These are phyloP conservation scores for Leccinum obscurum DNA, from an alignment of 768 basidiomycete species.

Conservation along the genomic window DNA sequence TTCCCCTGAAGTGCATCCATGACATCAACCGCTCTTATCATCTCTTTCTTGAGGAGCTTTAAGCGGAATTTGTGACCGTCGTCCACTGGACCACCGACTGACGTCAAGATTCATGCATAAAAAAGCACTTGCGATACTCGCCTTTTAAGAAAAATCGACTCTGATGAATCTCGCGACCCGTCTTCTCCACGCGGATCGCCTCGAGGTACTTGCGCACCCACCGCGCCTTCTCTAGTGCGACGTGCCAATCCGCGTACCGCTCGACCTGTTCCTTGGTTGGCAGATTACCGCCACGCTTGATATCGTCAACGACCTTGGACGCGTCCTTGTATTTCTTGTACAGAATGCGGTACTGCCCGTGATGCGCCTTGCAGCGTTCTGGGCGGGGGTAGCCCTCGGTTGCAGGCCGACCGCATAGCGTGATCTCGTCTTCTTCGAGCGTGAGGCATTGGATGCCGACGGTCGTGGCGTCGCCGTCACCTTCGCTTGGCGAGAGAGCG, in stretches of 20 bases:
- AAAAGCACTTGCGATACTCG: constrained; percentile 3
- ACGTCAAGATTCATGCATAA: neutral
- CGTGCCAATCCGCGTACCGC: constrained; percentile 11
- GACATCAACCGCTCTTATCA: constrained; percentile 26
- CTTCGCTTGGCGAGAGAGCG: neutral
- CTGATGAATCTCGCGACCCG: constrained; percentile 33
- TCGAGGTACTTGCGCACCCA: constrained; percentile 32
- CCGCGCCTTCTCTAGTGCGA: constrained; percentile 20
- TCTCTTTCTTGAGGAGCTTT: constrained; percentile 29
- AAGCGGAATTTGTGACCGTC: constrained; percentile 32
- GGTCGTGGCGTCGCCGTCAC: neutral
- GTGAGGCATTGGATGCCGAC: constrained; percentile 13
- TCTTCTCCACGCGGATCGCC: constrained; percentile 33
- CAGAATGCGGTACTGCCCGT: constrained; percentile 27
- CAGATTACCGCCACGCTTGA: constrained; percentile 12
- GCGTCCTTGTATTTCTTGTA: constrained; percentile 30
- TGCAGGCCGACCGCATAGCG: constrained; percentile 21
- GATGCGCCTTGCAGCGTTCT: constrained; percentile 27
- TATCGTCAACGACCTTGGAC: constrained; percentile 24
- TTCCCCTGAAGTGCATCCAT: constrained; percentile 20
- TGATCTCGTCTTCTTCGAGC: constrained; percentile 28
- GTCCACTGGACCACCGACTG: constrained; percentile 24
- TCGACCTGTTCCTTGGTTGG: constrained; percentile 21
- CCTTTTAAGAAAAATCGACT: constrained; percentile 36
- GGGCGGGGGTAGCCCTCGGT: constrained; percentile 20